A percentile compares a stretch with the other conserved stretches of the same genome.
Conservation (phyloP, 257 asterid species). For the Penstemon newberryi region DNA sequence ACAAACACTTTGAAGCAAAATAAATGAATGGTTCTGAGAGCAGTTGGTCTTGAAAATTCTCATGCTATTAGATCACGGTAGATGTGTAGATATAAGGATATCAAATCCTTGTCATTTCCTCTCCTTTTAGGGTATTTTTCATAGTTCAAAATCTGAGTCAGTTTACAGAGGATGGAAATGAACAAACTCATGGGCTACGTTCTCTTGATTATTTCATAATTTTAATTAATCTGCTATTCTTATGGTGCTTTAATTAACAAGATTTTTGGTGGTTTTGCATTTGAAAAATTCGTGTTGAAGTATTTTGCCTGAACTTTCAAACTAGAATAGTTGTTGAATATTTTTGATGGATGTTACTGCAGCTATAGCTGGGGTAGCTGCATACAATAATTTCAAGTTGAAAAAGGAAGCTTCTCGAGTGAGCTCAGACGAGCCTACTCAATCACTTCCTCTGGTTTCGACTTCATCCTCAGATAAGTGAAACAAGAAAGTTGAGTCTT, state of each 20-base stretch:
- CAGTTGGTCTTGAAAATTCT: not conserved
- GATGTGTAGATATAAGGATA: not conserved
- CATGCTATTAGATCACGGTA: slow-evolving; percentile 1
- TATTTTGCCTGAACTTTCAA: not conserved
- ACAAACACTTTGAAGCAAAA: not conserved
- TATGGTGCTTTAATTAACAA: slow-evolving; percentile 1
- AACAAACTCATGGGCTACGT: not conserved
- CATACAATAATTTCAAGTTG: slow-evolving; percentile 86
- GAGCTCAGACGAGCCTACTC: slow-evolving; percentile 41
- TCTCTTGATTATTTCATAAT: not conserved
- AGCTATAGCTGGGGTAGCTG: slow-evolving; percentile 96
- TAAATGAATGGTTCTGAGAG: not conserved
- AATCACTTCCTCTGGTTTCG: slow-evolving; percentile 47
- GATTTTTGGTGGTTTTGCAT: not conserved
- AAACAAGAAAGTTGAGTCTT: not conserved
- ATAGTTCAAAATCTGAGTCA: not conserved
- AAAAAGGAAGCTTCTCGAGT: slow-evolving; percentile 69
- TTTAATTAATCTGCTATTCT: not conserved
- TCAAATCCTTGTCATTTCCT: not conserved
- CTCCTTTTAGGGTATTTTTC: not conserved
- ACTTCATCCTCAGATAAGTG: slow-evolving; percentile 36
- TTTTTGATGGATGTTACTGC: slow-evolving; percentile 32
- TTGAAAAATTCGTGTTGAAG: not conserved
- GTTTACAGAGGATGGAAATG: slow-evolving; percentile 6
- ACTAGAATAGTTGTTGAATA: not conserved